Evolutionary conservation across 2,329 filamentous ascomycete species (phyloP).

Genomic region (Fusarium albidum): DNA sequence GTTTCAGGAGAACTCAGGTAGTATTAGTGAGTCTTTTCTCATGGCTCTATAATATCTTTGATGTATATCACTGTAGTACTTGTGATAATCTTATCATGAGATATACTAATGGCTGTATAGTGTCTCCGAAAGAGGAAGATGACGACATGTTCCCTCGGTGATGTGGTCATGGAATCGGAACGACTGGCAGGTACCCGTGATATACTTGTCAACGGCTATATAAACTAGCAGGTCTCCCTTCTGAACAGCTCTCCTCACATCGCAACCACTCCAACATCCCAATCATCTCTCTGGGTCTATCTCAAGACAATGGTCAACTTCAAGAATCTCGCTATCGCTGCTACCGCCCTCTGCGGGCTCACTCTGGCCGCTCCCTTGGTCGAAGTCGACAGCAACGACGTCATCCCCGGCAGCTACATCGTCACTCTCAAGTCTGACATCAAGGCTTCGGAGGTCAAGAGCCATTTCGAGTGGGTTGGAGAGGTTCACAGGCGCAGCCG

Average conservation of each 20-base stretch:
- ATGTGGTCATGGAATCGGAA: slow-evolving; percentile 10
- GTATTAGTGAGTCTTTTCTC: too few relatives aligned
- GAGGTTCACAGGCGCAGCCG: slow-evolving; percentile 63
- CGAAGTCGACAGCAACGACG: slow-evolving; percentile 24
- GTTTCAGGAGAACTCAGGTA: too few relatives aligned
- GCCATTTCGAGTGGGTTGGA: slow-evolving; percentile 59
- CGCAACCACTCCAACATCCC: slow-evolving; percentile 18
- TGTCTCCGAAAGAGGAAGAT: slow-evolving; percentile 37
- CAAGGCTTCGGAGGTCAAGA: slow-evolving; percentile 52
- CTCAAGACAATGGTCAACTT: slow-evolving; percentile 42
- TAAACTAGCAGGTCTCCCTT: slow-evolving; percentile 24
- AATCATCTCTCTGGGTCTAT: slow-evolving; percentile 2
- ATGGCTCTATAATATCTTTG: too few relatives aligned
- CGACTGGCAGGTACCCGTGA: slow-evolving; percentile 5
- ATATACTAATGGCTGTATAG: too few relatives aligned
- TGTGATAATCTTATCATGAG: too few relatives aligned
- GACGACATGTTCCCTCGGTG: slow-evolving; percentile 22
- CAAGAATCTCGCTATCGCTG: slow-evolving; percentile 38
- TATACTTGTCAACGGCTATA: slow-evolving; percentile 21
- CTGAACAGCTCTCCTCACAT: slow-evolving; percentile 14
- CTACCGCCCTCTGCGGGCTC: slow-evolving; percentile 36
- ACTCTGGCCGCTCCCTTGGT: slow-evolving; percentile 33
- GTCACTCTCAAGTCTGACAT: slow-evolving; percentile 66
- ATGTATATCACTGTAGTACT: too few relatives aligned
- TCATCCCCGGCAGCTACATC: slow-evolving; percentile 61